A percentile compares a stretch with the other conserved stretches of the same genome.
Conservation (phyloP, 176 grass and related monocot species). For the Lolium rigidum region DNA sequence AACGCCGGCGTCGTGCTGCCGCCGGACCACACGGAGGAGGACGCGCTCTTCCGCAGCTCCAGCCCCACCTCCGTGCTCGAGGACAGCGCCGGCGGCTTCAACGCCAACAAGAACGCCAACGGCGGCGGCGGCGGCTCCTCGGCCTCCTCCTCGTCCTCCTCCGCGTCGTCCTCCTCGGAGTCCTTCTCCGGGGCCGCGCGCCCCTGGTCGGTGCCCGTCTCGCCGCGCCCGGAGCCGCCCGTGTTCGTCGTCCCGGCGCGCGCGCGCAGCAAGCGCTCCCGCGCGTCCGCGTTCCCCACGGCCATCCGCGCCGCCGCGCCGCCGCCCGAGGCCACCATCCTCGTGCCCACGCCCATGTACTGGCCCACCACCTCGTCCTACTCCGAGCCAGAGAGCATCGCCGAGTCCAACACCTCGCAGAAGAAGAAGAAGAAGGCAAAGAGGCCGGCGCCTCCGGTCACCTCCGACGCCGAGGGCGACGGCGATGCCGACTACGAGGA, state of each 20-base stretch:
- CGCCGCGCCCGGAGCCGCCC: slow-evolving; percentile 57
- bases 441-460: slow-evolving; percentile 36
- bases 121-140: slow-evolving; percentile 27
- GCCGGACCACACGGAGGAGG: slow-evolving; percentile 48
- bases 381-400: slow-evolving; percentile 70
- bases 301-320: slow-evolving; percentile 28
- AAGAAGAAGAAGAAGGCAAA: slow-evolving; percentile 85
- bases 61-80: slow-evolving; percentile 92
- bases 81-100: slow-evolving; percentile 45
- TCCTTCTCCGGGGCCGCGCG: slow-evolving; percentile 54
- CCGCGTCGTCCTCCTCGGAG: slow-evolving; percentile 68
- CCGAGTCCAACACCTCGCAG: slow-evolving; percentile 55
- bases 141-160: slow-evolving; percentile 64
- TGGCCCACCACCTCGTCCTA: slow-evolving; percentile 35
- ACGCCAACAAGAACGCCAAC: background rate
- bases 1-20: slow-evolving; percentile 47
- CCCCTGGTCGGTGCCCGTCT: slow-evolving; percentile 46
- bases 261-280: slow-evolving; percentile 83
- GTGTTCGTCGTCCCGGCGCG: slow-evolving; percentile 64
- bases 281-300: slow-evolving; percentile 55
- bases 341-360: slow-evolving; percentile 51
- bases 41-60: slow-evolving; percentile 68
- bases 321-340: slow-evolving; percentile 49
- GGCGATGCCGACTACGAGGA: slow-evolving; percentile 54
- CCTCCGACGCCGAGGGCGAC: slow-evolving; percentile 28